A percentile compares a stretch with the other conserved stretches of the same genome.
phyloP scores from a whole-genome alignment of 1,284 basidiomycete species.

The Microbotryum saponariae region DNA sequence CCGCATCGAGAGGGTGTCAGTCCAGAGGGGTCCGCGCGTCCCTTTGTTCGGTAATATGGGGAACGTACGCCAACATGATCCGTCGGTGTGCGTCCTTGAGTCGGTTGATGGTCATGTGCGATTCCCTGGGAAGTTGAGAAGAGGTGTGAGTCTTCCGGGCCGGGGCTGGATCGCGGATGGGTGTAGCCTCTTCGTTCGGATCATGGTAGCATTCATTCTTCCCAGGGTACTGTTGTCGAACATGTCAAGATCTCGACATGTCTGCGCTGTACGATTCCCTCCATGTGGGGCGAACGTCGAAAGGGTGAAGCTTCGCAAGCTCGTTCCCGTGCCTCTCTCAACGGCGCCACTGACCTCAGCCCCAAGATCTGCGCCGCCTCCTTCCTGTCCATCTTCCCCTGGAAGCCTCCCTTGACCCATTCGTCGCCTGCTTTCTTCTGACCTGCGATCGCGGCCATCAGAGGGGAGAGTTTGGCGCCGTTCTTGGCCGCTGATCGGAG shows the following conservation, averaged over 20 bases:
- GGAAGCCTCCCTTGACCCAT: conserved; percentile 91
- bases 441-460: conserved; percentile 31
- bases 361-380: conserved; percentile 88
- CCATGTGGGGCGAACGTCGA: too few relatives aligned
- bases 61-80: conserved; percentile 68
- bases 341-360: conserved; percentile 60
- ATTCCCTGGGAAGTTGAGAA: conserved; percentile 53
- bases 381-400: conserved; percentile 86
- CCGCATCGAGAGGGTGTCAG: background rate
- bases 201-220: too few relatives aligned
- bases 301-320: background rate
- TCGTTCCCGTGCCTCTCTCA: background rate
- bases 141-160: background rate
- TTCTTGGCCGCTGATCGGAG: conserved; percentile 32
- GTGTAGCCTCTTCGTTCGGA: too few relatives aligned
- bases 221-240: too few relatives aligned
- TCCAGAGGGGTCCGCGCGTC: background rate
- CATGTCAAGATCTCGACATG: too few relatives aligned
- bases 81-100: conserved; percentile 84
- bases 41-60: background rate
- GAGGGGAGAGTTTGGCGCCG: conserved; percentile 31
- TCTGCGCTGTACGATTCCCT: too few relatives aligned
- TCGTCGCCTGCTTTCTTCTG: conserved; percentile 48
- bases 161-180: too few relatives aligned
- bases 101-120: conserved; percentile 57